Percentiles rank a stretch among this genome's conserved stretches.
phyloP scores from a whole-genome alignment of 495 filamentous ascomycete species.

The Talaromyces nanjingensis region DNA sequence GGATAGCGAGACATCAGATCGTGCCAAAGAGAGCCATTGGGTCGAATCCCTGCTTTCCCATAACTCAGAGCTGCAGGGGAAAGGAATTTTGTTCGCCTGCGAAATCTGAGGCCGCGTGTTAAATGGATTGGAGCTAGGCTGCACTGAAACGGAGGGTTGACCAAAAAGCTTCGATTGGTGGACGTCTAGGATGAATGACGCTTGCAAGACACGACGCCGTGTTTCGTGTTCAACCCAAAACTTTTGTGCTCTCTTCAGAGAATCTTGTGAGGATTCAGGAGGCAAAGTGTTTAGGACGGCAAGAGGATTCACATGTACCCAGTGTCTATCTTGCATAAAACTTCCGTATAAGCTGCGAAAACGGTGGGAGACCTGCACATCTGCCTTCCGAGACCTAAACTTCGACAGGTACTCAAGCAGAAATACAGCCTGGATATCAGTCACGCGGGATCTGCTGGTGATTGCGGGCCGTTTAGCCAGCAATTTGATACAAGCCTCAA shows the following conservation, averaged over 20 bases:
- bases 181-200: constrained; percentile 16
- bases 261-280: not conserved
- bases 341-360: constrained; percentile 15
- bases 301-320: constrained; percentile 9
- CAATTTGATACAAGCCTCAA: constrained; percentile 27
- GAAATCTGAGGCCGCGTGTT: not conserved
- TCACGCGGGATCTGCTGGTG: constrained; percentile 15
- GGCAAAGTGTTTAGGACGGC: constrained; percentile 10
- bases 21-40: constrained; percentile 12
- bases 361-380: constrained; percentile 12
- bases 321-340: constrained; percentile 13
- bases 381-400: constrained; percentile 13
- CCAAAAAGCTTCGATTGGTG: constrained; percentile 13
- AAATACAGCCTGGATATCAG: constrained; percentile 17
- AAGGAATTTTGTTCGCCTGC: constrained; percentile 11
- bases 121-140: constrained; percentile 5
- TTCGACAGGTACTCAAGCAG: constrained; percentile 14
- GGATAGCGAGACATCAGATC: constrained; percentile 1
- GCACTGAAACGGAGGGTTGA: constrained; percentile 10
- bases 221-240: constrained; percentile 35
- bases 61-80: constrained; percentile 12
- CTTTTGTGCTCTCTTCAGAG: constrained; percentile 28
- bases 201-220: constrained; percentile 17
- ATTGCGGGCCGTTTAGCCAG: constrained; percentile 20
- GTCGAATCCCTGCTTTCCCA: constrained; percentile 13